Conservation (phyloP, 768 basidiomycete genomes). For the Amanita exitialis region DNA sequence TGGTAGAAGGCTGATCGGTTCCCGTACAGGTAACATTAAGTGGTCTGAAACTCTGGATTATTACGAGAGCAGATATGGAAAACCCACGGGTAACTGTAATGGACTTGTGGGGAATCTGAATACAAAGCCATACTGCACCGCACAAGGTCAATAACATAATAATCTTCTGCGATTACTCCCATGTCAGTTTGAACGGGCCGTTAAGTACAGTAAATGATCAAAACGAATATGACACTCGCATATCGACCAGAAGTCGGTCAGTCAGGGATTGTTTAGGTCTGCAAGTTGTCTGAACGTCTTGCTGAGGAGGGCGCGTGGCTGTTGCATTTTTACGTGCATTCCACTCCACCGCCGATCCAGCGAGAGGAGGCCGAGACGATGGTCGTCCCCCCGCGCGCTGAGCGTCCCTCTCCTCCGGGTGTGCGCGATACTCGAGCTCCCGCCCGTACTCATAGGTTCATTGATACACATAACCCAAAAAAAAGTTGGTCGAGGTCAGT, state of each 20-base stretch:
- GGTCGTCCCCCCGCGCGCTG: too few species aligned
- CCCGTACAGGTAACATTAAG: constrained; percentile 27
- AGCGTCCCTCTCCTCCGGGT: too few species aligned
- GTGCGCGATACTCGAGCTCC: too few species aligned
- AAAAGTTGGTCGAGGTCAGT: not conserved
- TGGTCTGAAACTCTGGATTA: constrained; percentile 16
- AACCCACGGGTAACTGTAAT: constrained; percentile 11
- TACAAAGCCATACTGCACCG: constrained; percentile 33
- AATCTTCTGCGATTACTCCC: constrained; percentile 15
- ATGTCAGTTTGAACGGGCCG: constrained; percentile 41
- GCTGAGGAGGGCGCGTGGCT: too few species aligned
- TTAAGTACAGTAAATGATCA: not conserved
- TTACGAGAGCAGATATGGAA: not conserved
- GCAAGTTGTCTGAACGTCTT: constrained; percentile 19
- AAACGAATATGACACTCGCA: constrained; percentile 21
- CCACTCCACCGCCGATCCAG: too few species aligned
- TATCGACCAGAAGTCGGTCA: constrained; percentile 36
- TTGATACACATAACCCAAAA: constrained; percentile 11
- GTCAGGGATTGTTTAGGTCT: constrained; percentile 30
- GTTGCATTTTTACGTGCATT: too few species aligned
- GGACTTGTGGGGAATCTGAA: constrained; percentile 31
- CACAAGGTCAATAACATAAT: not conserved
- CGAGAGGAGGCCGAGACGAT: too few species aligned
- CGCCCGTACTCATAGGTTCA: constrained; percentile 13
- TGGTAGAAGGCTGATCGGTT: constrained; percentile 21